A percentile compares a stretch with the other conserved stretches of the same genome.
Evolutionary conservation across 192 early-diverging fungal species (phyloP).

Genomic region (Dissophora ornata): DNA sequence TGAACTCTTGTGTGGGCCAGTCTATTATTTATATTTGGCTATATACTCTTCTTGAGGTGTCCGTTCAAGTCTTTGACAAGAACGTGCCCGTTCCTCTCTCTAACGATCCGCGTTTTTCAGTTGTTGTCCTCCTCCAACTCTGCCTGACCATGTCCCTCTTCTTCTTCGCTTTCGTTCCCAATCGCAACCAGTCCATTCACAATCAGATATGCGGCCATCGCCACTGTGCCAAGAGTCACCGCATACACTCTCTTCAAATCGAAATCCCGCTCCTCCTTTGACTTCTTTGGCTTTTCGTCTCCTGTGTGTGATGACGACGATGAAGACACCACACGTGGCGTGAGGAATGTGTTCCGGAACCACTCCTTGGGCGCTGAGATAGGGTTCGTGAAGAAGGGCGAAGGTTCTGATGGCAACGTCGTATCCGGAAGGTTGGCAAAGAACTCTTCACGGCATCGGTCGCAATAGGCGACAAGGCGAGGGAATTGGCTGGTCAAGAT

Average conservation of each 20-base stretch:
- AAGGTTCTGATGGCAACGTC: slow-evolving; percentile 39
- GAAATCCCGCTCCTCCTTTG: slow-evolving; percentile 60
- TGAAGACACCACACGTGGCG: slow-evolving; percentile 1
- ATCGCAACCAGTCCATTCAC: slow-evolving; percentile 72
- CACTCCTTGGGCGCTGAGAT: slow-evolving; percentile 51
- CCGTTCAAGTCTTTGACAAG: no score
- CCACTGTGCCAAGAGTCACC: slow-evolving; percentile 58
- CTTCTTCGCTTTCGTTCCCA: slow-evolving; percentile 59
- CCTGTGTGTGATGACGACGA: neutral
- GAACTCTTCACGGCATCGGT: slow-evolving; percentile 63
- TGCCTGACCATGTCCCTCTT: no score
- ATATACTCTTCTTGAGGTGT: no score
- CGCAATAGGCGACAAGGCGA: slow-evolving; percentile 69
- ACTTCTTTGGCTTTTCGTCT: slow-evolving; percentile 44
- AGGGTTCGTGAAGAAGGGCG: slow-evolving; percentile 56
- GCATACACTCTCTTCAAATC: slow-evolving; percentile 64
- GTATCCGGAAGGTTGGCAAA: slow-evolving; percentile 50
- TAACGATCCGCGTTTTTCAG: no score
- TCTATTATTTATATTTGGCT: no score
- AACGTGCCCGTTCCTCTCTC: no score
- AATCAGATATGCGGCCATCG: slow-evolving; percentile 65
- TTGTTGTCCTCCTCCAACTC: no score
- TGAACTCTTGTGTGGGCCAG: no score
- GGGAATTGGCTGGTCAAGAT: slow-evolving; percentile 78
- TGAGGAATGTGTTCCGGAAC: slow-evolving; percentile 50